A percentile compares a stretch with the other conserved stretches of the same genome.
These are phyloP conservation scores for Comarum palustre DNA, from an alignment of 306 rosid species.

Conservation along the genomic window DNA sequence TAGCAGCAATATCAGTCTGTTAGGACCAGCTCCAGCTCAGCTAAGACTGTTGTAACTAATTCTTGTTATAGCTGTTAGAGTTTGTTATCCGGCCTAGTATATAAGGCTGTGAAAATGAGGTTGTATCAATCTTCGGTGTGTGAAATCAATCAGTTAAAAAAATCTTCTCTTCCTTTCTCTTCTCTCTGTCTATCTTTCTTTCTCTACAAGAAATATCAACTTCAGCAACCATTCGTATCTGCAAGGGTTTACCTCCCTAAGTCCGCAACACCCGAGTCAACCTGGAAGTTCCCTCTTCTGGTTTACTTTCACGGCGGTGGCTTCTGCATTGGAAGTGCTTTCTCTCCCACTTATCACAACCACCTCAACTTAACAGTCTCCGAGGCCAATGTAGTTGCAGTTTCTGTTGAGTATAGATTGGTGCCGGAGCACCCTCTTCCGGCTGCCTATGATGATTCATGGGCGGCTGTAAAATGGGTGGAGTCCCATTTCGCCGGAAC, in stretches of 20 bases:
- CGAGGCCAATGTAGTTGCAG: conserved; percentile 29
- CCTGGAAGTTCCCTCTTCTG: conserved; percentile 45
- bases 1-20: no score
- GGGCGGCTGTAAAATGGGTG: conserved; percentile 49
- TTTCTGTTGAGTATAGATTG: conserved; percentile 48
- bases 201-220: no score
- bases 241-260: conserved; percentile 51
- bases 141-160: no score
- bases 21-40: no score
- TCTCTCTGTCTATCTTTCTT: no score
- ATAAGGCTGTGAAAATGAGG: no score
- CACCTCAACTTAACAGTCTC: conserved; percentile 33
- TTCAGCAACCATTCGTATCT: conserved; percentile 34
- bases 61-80: no score
- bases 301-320: conserved; percentile 64
- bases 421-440: conserved; percentile 68
- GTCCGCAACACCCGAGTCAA: not conserved
- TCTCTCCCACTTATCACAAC: conserved; percentile 35
- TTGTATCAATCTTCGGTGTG: no score
- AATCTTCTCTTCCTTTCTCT: no score
- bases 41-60: no score
- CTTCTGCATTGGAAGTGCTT: conserved; percentile 42
- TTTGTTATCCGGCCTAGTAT: no score
- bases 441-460: conserved; percentile 44
- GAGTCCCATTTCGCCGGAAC: conserved; percentile 22